Evolutionary conservation across 2,329 filamentous ascomycete genomes (phyloP), one percentile per base, ranked within the genome.

Genomic region (Ceratocystis ficicola): DNA sequence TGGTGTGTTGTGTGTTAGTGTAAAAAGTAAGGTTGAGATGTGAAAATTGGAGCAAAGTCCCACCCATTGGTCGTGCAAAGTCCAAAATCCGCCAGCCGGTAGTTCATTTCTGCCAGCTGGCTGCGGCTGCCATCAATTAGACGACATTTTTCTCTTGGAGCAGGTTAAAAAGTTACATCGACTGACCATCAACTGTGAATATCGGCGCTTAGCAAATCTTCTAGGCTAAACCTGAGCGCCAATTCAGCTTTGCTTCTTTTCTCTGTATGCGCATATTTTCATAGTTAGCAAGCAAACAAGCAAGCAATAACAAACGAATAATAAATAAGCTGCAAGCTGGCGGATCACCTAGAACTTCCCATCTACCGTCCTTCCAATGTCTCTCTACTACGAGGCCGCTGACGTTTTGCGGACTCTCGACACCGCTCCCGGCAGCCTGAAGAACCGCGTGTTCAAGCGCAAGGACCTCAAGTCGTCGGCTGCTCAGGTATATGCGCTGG

Each of bases 301-400:
- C 22, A 25, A 25, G 12, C 36, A 41, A 4, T 41, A 15, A 15
- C 36, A 41, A 15, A 3, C 36, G 36, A 41, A 15, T 41, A 41
- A 4, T 12, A 15, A 41, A 41, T 41, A 41, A 10, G 10, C 36
- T 10, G 12, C 36, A 41, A 12, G 3, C 10, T 8, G 12, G 36
- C 10, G 1, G 32, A 36, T 36, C 32, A 36, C 10, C 32, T 8
- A 32, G 30, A 6, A 6, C 62, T 5, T 28, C 46, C 12, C 17
- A n/a, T 17, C 17, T 55, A 15, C n/a, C 32, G 5, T 36, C 5
- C 7, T 17, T n/a, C 4, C 28, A 25, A 97, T 97, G 93, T 95
- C 92, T 61, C 86, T 99, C 66, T 99, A 99, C 75, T 88, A 95
- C 74, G 94, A 97, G 78, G 88, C 92, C 5, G 90, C 88, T 3